These are phyloP conservation scores for Tetragonia tetragonoides DNA, from an alignment of 148 eudicot genomes.

Conservation along the genomic window DNA sequence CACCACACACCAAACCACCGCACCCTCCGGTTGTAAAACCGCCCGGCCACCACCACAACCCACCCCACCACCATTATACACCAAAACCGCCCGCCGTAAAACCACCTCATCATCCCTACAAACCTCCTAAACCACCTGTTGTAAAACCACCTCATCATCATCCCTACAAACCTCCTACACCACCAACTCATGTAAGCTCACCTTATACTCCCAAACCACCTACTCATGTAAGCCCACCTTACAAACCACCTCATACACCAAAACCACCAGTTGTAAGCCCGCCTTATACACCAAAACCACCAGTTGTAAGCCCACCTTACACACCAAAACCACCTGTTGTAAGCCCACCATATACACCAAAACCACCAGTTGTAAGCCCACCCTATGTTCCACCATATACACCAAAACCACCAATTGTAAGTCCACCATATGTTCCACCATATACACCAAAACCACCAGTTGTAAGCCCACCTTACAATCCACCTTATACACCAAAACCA, in stretches of 20 bases:
- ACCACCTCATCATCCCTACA: slow-evolving; percentile 21
- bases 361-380: slow-evolving; percentile 21
- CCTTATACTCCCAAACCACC: slow-evolving; percentile 15
- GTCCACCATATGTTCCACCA: slow-evolving; percentile 27
- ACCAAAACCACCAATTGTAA: slow-evolving; percentile 28
- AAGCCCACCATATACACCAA: slow-evolving; percentile 15
- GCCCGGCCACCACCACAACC: neutral
- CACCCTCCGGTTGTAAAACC: neutral
- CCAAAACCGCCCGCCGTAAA: slow-evolving; percentile 4
- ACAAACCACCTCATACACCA: neutral
- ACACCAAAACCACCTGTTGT: slow-evolving; percentile 22
- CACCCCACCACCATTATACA: slow-evolving; percentile 13
- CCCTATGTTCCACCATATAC: slow-evolving; percentile 16
- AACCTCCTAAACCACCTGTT: slow-evolving; percentile 11
- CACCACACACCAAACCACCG: slow-evolving; percentile 5
- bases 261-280: slow-evolving; percentile 25
- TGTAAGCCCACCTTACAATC: slow-evolving; percentile 29
- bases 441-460: slow-evolving; percentile 21
- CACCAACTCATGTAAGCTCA: neutral
- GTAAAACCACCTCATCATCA: slow-evolving; percentile 14
- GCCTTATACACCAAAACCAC: slow-evolving; percentile 25
- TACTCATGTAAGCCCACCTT: neutral
- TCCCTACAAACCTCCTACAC: slow-evolving; percentile 13
- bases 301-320: slow-evolving; percentile 14
- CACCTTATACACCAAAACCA: slow-evolving; percentile 14